These are phyloP conservation scores for Phragmites australis DNA, from an alignment of 176 grass and related monocot genomes.

Conservation along the genomic window DNA sequence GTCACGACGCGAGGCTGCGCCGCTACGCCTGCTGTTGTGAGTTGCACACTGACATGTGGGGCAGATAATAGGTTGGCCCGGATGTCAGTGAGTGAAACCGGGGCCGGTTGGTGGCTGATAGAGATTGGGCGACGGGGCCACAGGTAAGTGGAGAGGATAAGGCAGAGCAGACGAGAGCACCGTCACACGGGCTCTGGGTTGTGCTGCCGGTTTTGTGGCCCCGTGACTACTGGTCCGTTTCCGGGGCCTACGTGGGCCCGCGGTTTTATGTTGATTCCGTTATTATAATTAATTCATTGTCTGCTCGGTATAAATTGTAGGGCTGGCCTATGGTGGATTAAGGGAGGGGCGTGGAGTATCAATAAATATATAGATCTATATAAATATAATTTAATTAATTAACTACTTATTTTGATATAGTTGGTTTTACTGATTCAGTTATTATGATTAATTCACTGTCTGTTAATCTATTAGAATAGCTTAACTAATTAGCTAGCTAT, in stretches of 20 bases:
- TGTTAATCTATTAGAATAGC: too few relatives aligned
- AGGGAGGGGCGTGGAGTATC: too few relatives aligned
- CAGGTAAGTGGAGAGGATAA: constrained; percentile 47
- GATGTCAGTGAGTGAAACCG: neutral
- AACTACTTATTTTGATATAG: too few relatives aligned
- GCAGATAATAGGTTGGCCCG: accelerated
- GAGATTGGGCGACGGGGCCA: neutral
- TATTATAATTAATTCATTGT: neutral
- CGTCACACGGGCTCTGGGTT: too few relatives aligned
- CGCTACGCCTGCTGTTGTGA: accelerated
- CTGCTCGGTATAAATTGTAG: neutral
- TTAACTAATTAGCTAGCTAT: too few relatives aligned
- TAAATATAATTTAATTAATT: too few relatives aligned
- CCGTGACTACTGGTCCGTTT: neutral
- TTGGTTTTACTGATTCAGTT: too few relatives aligned
- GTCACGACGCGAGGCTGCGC: neutral
- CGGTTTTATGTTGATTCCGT: neutral
- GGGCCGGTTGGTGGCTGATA: neutral
- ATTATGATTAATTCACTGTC: too few relatives aligned
- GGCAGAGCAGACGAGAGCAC: constrained; percentile 39
- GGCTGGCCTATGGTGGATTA: too few relatives aligned
- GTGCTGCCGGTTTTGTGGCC: constrained; percentile 39
- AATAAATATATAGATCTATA: too few relatives aligned
- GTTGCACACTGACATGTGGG: neutral
- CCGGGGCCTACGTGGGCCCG: neutral